Conservation (phyloP, 2,329 filamentous ascomycete species). For the Raffaelea ambrosiae region DNA sequence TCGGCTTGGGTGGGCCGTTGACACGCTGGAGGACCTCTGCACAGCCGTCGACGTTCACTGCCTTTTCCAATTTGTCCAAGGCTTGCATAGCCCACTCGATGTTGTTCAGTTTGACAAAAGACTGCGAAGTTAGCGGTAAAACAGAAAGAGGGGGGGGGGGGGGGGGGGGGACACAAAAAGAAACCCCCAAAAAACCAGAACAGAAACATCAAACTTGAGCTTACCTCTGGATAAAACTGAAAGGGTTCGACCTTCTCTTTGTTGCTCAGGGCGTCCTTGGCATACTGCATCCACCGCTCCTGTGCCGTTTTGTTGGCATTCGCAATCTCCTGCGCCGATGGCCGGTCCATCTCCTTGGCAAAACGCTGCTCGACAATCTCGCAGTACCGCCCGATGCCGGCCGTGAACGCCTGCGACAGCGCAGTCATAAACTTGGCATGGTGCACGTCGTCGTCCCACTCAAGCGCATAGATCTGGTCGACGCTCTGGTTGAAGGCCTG, state of each 20-base stretch:
- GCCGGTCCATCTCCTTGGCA: slow-evolving; percentile 82
- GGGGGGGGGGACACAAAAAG: background rate
- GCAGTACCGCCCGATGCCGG: slow-evolving; percentile 80
- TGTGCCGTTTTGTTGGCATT: slow-evolving; percentile 71
- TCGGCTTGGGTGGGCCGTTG: slow-evolving; percentile 59
- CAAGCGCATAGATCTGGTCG: slow-evolving; percentile 74
- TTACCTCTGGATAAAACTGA: slow-evolving; percentile 87
- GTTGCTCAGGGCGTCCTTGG: slow-evolving; percentile 84
- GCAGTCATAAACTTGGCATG: slow-evolving; percentile 97
- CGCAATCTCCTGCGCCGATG: slow-evolving; percentile 79
- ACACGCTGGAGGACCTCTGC: slow-evolving; percentile 70
- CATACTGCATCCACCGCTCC: slow-evolving; percentile 87
- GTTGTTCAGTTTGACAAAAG: slow-evolving; percentile 96
- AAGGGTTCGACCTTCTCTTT: slow-evolving; percentile 95
- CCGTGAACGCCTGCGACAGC: slow-evolving; percentile 73
- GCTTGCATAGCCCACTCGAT: slow-evolving; percentile 91
- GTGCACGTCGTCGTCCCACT: slow-evolving; percentile 90
- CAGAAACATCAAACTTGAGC: background rate
- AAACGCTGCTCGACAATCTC: slow-evolving; percentile 84
- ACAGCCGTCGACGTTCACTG: slow-evolving; percentile 86
- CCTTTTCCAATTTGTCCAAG: slow-evolving; percentile 79
- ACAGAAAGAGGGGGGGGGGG: background rate
- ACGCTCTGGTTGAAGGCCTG: slow-evolving; percentile 87
- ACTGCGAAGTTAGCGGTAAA: slow-evolving; percentile 40
- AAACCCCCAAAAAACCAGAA: slow-evolving; percentile 14